These are phyloP conservation scores for Calonectria leucothoes DNA, from an alignment of 2,329 filamentous ascomycete species.

Conservation along the genomic window DNA sequence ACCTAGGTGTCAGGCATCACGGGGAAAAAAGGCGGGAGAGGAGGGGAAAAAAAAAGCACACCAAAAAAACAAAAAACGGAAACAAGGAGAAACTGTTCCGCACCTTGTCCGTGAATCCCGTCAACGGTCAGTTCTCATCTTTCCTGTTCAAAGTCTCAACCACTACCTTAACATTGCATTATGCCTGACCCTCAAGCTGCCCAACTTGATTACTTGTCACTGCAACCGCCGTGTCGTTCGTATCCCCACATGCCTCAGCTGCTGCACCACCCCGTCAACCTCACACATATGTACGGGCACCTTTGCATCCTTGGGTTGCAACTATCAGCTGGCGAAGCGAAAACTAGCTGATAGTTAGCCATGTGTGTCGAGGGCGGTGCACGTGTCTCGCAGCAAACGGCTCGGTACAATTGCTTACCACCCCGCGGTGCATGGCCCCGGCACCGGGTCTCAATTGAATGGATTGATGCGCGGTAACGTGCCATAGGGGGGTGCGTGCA, in stretches of 20 bases:
- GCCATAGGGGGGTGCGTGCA: slow-evolving; percentile 38
- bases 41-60: not conserved
- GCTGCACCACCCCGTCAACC: slow-evolving; percentile 5
- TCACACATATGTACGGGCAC: slow-evolving; percentile 1
- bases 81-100: not conserved
- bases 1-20: not conserved
- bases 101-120: not conserved
- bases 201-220: slow-evolving; percentile 5
- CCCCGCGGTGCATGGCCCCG: not conserved
- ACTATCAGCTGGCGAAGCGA: slow-evolving; percentile 2
- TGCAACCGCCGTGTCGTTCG: slow-evolving; percentile 2
- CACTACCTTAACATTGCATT: not conserved
- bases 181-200: not conserved
- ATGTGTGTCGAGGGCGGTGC: slow-evolving; percentile 17
- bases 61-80: not conserved
- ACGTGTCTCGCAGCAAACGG: slow-evolving; percentile 25
- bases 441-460: slow-evolving; percentile 29
- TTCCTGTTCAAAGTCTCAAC: not conserved
- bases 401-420: slow-evolving; percentile 13
- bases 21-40: not conserved
- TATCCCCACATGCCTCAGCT: slow-evolving; percentile 8
- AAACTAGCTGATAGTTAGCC: slow-evolving; percentile 3
- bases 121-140: slow-evolving; percentile 10
- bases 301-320: slow-evolving; percentile 10
- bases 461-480: slow-evolving; percentile 38